Base-by-base conservation (phyloP, 345 rosid species). In the Sisymbrium altissimum region DNA sequence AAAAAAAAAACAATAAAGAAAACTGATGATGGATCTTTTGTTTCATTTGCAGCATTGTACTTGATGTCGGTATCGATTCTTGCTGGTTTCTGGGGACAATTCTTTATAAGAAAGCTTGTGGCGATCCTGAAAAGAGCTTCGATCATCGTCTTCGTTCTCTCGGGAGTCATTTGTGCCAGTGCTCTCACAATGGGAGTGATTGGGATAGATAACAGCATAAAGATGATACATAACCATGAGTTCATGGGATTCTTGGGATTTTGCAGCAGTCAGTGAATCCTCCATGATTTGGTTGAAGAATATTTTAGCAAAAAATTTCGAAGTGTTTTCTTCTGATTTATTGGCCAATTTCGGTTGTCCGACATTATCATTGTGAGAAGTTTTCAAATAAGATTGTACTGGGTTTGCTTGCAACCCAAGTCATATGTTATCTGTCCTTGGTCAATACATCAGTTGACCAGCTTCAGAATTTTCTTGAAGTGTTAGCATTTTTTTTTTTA, bases 51-150 rank as follows among this genome's bases (percentile, higher is more conserved):
- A 91, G 98, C 97, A 12, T 10, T 89, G 64, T 91, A 88, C 73
- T 85, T 89, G 46, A 84, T 84, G 83, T 55, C 70, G 1, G 83
- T 89, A 38, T 94, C 93, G 6, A 36, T 87, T 9, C 65, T 88
- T 68, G 96, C 98, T 25, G 95, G 98, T 25, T 91, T 93, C 40
- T 91, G 93, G 97, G 98, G 98, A 48, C 98, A 89, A 45, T 89
- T 45, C 75, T 84, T 89, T 4, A 84, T 91, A 11, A 91, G 95
- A 70, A 89, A 87, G 74, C 72, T 88, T 0, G 70, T 88, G 15
- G 27, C 83, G 8, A 62, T 91, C 35, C 76, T 87, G 0, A 71
- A 27, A 78, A 84, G 98, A 81, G 95, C 88, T 59, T 88, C 96
- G 1, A 32, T 88, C 38, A 89, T 88, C 0, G 86, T 88, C 1